Evolutionary conservation across 352 stramenopile genomes (phyloP).

Genomic region (Thraustochytrium sp.): DNA sequence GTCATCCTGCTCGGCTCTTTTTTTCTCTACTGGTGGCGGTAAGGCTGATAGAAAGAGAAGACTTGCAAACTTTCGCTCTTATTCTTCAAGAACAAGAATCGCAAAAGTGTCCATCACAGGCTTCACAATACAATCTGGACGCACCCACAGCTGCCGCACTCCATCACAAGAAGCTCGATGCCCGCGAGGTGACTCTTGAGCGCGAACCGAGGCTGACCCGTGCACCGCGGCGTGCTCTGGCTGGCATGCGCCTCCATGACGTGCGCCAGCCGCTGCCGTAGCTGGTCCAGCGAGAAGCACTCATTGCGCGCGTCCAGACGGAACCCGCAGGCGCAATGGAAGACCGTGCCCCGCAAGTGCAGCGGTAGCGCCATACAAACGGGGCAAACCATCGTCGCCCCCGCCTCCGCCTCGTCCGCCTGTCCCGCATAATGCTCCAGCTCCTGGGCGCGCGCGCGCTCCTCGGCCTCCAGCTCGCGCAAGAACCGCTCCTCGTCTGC

Average conservation of each 20-base stretch:
- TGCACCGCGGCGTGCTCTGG: neutral
- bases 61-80: neutral
- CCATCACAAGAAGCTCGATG: conserved; percentile 2
- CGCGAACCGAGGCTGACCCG: neutral
- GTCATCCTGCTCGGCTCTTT: conserved; percentile 14
- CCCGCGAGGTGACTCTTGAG: neutral
- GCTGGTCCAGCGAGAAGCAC: neutral
- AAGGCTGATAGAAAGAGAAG: neutral
- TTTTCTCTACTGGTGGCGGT: conserved; percentile 33
- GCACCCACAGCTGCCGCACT: neutral
- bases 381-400: neutral
- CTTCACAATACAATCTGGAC: neutral
- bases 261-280: neutral
- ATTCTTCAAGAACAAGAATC: neutral
- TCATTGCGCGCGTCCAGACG: neutral
- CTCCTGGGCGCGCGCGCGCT: neutral
- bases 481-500: neutral
- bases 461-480: neutral
- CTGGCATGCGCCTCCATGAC: neutral
- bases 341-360: neutral
- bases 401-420: neutral
- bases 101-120: neutral
- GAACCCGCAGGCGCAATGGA: neutral
- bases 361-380: neutral
- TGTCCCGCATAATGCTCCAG: neutral